Percentiles rank a stretch among this genome's conserved stretches.
phyloP scores from a whole-genome alignment of 202 grass and related monocot genomes.

The Setaria viridis region DNA sequence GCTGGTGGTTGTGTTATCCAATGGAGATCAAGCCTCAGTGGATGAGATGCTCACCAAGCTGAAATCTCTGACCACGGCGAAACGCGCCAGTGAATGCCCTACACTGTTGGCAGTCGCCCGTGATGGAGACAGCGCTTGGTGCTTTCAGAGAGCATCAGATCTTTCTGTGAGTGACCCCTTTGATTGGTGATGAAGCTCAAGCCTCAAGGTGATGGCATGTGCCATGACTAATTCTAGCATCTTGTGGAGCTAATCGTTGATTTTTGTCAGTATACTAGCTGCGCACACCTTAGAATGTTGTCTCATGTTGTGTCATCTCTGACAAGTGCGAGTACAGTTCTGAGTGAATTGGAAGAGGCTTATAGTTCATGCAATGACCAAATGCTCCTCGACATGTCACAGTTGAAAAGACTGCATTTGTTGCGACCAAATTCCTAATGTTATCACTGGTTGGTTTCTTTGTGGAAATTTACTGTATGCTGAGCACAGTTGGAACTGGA shows the following conservation, averaged over 20 bases:
- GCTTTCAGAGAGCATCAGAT: conserved; percentile 46
- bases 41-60: conserved; percentile 38
- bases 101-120: conserved; percentile 32
- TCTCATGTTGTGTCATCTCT: not conserved
- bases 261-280: conserved; percentile 22
- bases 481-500: not conserved
- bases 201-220: not conserved
- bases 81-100: conserved; percentile 40
- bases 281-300: not conserved
- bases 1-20: conserved; percentile 49
- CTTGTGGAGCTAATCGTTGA: not conserved
- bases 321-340: not conserved
- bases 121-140: conserved; percentile 34
- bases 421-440: not conserved
- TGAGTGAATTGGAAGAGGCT: not conserved
- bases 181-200: conserved; percentile 43
- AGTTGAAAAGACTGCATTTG: not conserved
- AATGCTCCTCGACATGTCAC: not conserved
- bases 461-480: not conserved
- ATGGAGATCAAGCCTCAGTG: conserved; percentile 37
- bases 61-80: conserved; percentile 28
- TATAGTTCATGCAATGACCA: not conserved
- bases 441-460: not conserved
- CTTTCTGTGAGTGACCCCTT: conserved; percentile 54
- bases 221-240: not conserved